phyloP scores from a whole-genome alignment of 805 yeast genomes.

The Pichia gijzeniarum region DNA sequence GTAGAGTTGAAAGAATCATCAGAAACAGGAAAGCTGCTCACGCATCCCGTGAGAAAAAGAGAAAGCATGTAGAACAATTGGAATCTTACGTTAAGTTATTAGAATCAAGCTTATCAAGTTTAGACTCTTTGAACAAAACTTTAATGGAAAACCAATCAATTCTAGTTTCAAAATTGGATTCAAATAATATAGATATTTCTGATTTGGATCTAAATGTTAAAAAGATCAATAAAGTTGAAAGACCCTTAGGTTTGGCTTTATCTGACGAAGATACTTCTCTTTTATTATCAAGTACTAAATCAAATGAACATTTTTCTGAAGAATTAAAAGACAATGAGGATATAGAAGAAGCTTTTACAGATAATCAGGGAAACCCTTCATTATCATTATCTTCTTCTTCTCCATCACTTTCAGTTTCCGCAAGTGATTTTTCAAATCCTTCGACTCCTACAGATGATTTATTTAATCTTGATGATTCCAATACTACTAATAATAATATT shows the following conservation, averaged over 20 bases:
- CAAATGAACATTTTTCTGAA: background rate
- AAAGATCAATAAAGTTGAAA: slow-evolving; percentile 15
- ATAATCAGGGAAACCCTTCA: background rate
- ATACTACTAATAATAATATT: background rate
- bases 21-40: slow-evolving; percentile 97
- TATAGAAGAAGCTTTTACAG: background rate
- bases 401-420: slow-evolving; percentile 3
- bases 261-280: slow-evolving; percentile 14
- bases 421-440: slow-evolving; percentile 9
- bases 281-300: background rate
- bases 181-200: slow-evolving; percentile 13
- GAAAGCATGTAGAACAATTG: slow-evolving; percentile 81
- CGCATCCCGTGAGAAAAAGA: slow-evolving; percentile 93
- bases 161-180: slow-evolving; percentile 17
- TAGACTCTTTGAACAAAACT: background rate
- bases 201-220: slow-evolving; percentile 10
- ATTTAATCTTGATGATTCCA: background rate
- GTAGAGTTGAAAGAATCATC: slow-evolving; percentile 85
- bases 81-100: slow-evolving; percentile 51
- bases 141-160: slow-evolving; percentile 13
- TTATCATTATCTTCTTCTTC: background rate
- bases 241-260: slow-evolving; percentile 26
- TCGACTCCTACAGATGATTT: slow-evolving; percentile 3
- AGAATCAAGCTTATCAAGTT: slow-evolving; percentile 26
- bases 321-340: slow-evolving; percentile 11